phyloP scores from a whole-genome alignment of 2,329 filamentous ascomycete genomes.

The Furcasterigmium sp. region DNA sequence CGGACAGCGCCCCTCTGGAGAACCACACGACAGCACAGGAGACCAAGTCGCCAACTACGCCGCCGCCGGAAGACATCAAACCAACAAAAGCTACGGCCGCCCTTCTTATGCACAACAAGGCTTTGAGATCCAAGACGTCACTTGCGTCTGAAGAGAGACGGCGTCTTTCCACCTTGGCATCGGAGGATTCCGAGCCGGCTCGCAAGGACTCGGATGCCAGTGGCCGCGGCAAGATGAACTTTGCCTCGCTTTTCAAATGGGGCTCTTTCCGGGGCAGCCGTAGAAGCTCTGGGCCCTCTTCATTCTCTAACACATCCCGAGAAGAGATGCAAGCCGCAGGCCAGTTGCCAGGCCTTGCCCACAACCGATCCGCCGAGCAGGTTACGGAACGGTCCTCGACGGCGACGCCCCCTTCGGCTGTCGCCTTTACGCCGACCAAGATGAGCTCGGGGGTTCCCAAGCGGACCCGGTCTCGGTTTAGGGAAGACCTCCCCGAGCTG shows the following conservation, averaged over 20 bases:
- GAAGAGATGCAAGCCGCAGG: conserved; percentile 64
- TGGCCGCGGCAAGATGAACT: conserved; percentile 43
- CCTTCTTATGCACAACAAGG: conserved; percentile 19
- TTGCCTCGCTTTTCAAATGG: conserved; percentile 73
- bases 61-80: conserved; percentile 2
- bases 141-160: conserved; percentile 32
- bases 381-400: conserved; percentile 6
- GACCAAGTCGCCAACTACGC: conserved; percentile 10
- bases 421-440: conserved; percentile 28
- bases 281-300: conserved; percentile 56
- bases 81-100: conserved; percentile 2
- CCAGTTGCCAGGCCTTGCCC: conserved; percentile 12
- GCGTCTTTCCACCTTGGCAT: conserved; percentile 26
- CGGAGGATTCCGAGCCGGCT: conserved; percentile 43
- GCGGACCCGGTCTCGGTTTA: conserved; percentile 84
- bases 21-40: conserved; percentile 13
- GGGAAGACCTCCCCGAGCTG: conserved; percentile 84
- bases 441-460: conserved; percentile 51
- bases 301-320: conserved; percentile 88
- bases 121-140: conserved; percentile 44
- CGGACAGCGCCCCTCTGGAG: conserved; percentile 36
- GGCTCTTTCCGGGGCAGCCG: conserved; percentile 35
- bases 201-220: conserved; percentile 53
- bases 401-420: conserved; percentile 40
- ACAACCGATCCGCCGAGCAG: conserved; percentile 13